Evolutionary conservation across 148 eudicot genomes (phyloP).

Genomic region (Chenopodium formosanum): DNA sequence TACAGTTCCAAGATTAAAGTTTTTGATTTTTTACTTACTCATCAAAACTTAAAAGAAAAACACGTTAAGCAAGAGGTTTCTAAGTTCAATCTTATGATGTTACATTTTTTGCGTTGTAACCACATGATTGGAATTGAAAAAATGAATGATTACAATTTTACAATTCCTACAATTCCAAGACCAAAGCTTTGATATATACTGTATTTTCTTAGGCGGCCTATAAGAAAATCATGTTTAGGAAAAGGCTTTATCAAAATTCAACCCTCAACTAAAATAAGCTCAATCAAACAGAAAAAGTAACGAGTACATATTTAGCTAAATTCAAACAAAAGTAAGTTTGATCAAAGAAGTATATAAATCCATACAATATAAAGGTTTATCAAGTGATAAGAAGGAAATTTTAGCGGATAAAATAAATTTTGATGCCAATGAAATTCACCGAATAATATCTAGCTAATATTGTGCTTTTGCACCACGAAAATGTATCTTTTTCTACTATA

Average conservation of each 20-base stretch:
- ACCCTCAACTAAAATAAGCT: not conserved
- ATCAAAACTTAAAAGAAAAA: not conserved
- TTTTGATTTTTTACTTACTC: too few relatives aligned
- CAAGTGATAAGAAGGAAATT: too few relatives aligned
- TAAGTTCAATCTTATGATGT: not conserved
- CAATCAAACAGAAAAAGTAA: too few relatives aligned
- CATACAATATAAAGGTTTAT: too few relatives aligned
- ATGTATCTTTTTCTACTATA: not conserved
- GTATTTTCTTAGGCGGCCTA: too few relatives aligned
- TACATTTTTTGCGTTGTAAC: not conserved
- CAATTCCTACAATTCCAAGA: not conserved
- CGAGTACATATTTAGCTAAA: too few relatives aligned
- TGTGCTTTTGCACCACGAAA: not conserved
- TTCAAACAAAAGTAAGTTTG: not conserved
- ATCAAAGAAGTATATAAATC: too few relatives aligned
- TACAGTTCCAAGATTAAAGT: not conserved
- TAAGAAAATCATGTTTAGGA: too few relatives aligned
- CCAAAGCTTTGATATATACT: not conserved
- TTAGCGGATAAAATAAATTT: too few relatives aligned
- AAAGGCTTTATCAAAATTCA: not conserved
- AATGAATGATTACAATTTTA: not conserved
- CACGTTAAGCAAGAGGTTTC: not conserved
- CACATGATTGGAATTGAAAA: not conserved
- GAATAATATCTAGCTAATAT: not conserved
- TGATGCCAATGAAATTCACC: not conserved